Base-by-base conservation (phyloP, 164 flowering plant genomes). In the Kingdonia uniflora region DNA sequence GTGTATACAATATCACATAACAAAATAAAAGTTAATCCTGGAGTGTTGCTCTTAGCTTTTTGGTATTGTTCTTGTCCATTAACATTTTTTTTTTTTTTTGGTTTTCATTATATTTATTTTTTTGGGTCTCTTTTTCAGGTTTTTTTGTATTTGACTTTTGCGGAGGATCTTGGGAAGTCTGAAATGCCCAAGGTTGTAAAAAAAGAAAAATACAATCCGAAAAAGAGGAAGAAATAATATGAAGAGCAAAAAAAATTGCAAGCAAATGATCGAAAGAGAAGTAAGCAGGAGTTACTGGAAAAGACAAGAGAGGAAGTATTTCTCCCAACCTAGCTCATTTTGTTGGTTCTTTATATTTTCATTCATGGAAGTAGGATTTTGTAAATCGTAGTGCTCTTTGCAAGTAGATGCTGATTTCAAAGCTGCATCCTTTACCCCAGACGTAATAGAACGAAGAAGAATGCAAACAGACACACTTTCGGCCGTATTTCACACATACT, bases 381-480 rank as follows among this genome's bases (percentile, higher is more conserved):
- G n/a, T n/a, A n/a, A n/a, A n/a, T n/a, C n/a, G n/a, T n/a, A n/a
- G n/a, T n/a, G n/a, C n/a, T n/a, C n/a, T 54, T 1, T 44, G 6
- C 69, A 92, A 96, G 99, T 87, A n/a, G 64, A 65, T 65, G 83
- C 95, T 42, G 99, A 92, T 49, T 77, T 74, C 37, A 92, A 76
- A 64, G 77, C 91, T 62, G 82, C 72, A 61, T 65, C 91, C 19
- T 70, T 79, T 65, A 62, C 75, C 33, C 76, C 79, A 49, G 91
- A 92, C 63, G 67, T 53, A 40, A 37, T 52, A 51, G 96, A 85
- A 60, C 61, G 59, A 56, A 75, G 69, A 70, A 68, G 59, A 54
- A 78, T 85, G 76, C 99, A 92, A 65, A 53, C 99, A 4, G 82
- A 79, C 56, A 78, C 87, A 14, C 94, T 92, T 46, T 74, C 96